A percentile compares a stretch with the other conserved stretches of the same genome.
These are phyloP conservation scores for Tolypocladium ophioglossoides DNA, from an alignment of 2,329 filamentous ascomycete genomes.

Conservation along the genomic window DNA sequence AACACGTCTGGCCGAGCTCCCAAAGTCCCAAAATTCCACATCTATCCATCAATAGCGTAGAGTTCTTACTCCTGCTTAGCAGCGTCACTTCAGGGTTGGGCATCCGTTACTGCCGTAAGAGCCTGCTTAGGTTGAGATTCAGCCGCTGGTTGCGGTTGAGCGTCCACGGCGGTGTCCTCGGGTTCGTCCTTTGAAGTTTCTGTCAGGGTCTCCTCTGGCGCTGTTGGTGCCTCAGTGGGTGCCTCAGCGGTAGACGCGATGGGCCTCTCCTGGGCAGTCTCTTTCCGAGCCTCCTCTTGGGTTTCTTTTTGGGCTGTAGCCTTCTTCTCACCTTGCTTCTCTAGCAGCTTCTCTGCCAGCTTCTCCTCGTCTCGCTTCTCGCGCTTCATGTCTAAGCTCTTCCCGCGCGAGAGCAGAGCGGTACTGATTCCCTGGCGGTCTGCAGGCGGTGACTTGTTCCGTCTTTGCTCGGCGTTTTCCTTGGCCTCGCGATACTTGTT, in stretches of 20 bases:
- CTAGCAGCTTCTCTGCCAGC: constrained; percentile 1
- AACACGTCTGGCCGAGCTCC: not conserved
- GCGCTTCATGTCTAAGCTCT: constrained; percentile 37
- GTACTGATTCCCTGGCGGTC: constrained; percentile 18
- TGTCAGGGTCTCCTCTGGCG: not conserved
- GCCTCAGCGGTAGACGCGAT: not conserved
- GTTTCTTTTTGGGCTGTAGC: not conserved
- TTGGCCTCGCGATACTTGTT: constrained; percentile 50
- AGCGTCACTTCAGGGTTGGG: not conserved
- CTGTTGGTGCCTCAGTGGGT: not conserved
- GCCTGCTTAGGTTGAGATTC: not conserved
- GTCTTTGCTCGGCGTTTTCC: constrained; percentile 42
- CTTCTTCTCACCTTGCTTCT: not conserved
- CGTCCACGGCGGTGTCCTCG: not conserved
- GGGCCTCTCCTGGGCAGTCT: not conserved
- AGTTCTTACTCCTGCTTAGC: not conserved
- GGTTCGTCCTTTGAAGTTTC: not conserved
- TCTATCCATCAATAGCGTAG: no score
- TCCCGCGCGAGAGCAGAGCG: constrained; percentile 27
- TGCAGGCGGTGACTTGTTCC: constrained; percentile 45
- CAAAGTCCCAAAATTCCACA: not conserved
- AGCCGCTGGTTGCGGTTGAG: not conserved
- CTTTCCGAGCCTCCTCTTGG: not conserved
- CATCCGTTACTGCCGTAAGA: not conserved
- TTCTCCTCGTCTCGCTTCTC: constrained; percentile 16